Percentiles rank a stretch among this genome's conserved stretches.
Evolutionary conservation across 495 filamentous ascomycete genomes (phyloP).

Genomic region (Penicillium crystallinum): DNA sequence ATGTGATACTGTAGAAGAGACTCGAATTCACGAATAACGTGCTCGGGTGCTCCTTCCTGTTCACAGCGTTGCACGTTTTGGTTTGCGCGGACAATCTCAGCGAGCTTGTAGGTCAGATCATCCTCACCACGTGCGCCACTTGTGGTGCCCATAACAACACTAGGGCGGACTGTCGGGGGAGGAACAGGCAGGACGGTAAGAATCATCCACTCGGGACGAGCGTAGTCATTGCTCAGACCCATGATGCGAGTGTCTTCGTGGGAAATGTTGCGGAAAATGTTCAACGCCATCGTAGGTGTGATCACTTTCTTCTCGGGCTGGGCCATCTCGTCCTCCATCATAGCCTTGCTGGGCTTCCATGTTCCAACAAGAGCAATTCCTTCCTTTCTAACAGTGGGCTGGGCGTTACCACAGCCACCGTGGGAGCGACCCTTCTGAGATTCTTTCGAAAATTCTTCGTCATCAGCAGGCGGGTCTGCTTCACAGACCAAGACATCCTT

Average conservation of each 20-base stretch:
- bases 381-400: constrained; percentile 79
- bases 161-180: constrained; percentile 90
- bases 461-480: constrained; percentile 57
- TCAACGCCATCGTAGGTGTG: constrained; percentile 75
- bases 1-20: constrained; percentile 94
- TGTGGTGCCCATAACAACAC: constrained; percentile 83
- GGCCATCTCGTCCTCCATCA: constrained; percentile 58
- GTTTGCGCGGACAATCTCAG: constrained; percentile 97
- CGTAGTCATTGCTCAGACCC: constrained; percentile 87
- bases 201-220: constrained; percentile 97
- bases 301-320: constrained; percentile 79
- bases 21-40: constrained; percentile 86
- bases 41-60: constrained; percentile 80
- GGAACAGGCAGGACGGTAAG: constrained; percentile 92
- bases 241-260: constrained; percentile 76
- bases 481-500: constrained; percentile 83
- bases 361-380: constrained; percentile 77
- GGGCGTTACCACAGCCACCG: constrained; percentile 88
- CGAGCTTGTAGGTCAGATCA: constrained; percentile 97
- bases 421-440: constrained; percentile 52
- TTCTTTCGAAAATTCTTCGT: constrained; percentile 56
- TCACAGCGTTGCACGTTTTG: constrained; percentile 85
- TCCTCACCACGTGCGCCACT: constrained; percentile 91
- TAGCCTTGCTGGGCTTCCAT: constrained; percentile 69
- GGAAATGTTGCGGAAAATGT: constrained; percentile 78